These are phyloP conservation scores for Syzygium syzygioides DNA, from an alignment of 441 rosid genomes.

Conservation along the genomic window DNA sequence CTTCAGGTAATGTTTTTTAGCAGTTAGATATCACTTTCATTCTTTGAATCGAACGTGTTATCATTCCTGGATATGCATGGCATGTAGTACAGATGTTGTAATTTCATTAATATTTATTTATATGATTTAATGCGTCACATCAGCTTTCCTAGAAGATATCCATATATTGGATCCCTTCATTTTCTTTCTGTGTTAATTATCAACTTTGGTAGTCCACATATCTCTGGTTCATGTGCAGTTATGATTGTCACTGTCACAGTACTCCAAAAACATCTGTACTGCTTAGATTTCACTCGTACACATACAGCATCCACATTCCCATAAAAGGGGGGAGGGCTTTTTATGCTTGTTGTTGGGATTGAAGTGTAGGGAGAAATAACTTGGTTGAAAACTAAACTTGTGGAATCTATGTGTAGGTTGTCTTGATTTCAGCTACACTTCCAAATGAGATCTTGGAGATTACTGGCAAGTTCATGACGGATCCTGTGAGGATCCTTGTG, in stretches of 20 bases:
- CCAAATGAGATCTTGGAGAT: slow-evolving; percentile 99
- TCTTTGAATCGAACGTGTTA: background rate
- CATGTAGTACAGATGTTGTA: background rate
- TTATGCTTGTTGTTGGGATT: background rate
- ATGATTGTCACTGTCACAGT: background rate
- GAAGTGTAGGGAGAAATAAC: background rate
- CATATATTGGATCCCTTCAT: background rate
- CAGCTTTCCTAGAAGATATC: background rate
- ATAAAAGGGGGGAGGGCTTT: background rate
- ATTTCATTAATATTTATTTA: background rate
- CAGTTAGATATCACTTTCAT: background rate
- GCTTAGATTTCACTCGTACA: background rate
- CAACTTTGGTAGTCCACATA: background rate
- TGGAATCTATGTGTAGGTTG: slow-evolving; percentile 33
- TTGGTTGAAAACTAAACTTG: background rate
- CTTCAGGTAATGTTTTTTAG: slow-evolving; percentile 53
- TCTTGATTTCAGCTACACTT: slow-evolving; percentile 92
- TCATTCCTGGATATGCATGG: background rate
- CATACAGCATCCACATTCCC: background rate
- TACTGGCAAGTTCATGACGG: slow-evolving; percentile 93
- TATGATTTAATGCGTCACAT: background rate
- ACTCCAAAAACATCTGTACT: background rate
- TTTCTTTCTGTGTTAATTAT: background rate
- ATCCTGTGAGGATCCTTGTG: slow-evolving; percentile 93
- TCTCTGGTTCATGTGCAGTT: background rate